A percentile compares a stretch with the other conserved stretches of the same genome.
These are phyloP conservation scores for Dendrobium catenatum DNA, from an alignment of 106 monocot species.

Conservation along the genomic window DNA sequence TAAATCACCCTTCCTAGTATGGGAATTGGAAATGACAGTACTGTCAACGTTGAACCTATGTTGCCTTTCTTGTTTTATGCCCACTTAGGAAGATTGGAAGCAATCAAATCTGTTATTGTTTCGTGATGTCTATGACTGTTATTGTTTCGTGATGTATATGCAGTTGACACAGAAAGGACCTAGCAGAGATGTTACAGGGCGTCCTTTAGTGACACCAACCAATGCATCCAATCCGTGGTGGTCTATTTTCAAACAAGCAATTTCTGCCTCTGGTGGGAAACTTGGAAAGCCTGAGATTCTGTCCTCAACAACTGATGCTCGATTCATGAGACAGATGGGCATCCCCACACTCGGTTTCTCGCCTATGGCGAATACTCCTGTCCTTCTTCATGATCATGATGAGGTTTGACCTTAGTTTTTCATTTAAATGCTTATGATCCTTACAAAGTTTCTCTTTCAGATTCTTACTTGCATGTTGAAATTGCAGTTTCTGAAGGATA, in stretches of 20 bases:
- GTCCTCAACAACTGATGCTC: slow-evolving; percentile 84
- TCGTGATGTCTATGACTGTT: background rate
- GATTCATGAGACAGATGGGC: slow-evolving; percentile 73
- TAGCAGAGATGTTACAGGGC: slow-evolving; percentile 39
- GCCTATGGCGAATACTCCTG: slow-evolving; percentile 91
- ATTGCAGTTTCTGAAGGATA: slow-evolving; percentile 71
- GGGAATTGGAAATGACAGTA: too few species aligned
- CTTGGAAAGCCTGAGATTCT: slow-evolving; percentile 82
- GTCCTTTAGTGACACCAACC: slow-evolving; percentile 46
- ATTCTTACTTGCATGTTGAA: background rate
- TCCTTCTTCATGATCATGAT: slow-evolving; percentile 91
- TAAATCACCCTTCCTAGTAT: too few species aligned
- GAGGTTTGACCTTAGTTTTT: slow-evolving; percentile 40
- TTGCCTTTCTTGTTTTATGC: too few species aligned
- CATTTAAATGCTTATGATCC: background rate
- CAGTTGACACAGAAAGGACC: slow-evolving; percentile 79
- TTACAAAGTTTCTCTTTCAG: background rate
- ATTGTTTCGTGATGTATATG: background rate
- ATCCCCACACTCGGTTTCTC: slow-evolving; percentile 89
- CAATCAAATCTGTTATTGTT: background rate
- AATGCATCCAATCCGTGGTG: slow-evolving; percentile 85
- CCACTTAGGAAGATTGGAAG: too few species aligned
- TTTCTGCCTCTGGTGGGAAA: slow-evolving; percentile 64
- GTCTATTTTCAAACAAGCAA: slow-evolving; percentile 63
- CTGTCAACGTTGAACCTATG: too few species aligned